Evolutionary conservation across 169 alveolate genomes (phyloP).

Genomic region (Amoebophrya sp.): DNA sequence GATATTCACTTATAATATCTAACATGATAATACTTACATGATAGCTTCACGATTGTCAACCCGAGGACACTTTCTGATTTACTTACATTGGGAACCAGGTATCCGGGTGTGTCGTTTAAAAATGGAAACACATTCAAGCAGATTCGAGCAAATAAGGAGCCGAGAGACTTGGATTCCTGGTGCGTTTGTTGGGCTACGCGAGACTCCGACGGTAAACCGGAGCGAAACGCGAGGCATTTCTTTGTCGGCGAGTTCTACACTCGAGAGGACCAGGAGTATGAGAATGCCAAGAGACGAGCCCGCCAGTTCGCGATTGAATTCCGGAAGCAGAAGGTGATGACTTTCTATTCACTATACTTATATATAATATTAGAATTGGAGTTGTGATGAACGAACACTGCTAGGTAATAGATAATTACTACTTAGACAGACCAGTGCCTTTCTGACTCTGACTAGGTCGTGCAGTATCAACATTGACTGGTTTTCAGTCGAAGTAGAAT

Average conservation of each 20-base stretch:
- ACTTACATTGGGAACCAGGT: background rate
- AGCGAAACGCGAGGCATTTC: background rate
- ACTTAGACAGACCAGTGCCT: too few species aligned
- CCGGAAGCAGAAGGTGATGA: background rate
- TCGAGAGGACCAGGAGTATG: background rate
- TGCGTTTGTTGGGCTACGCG: background rate
- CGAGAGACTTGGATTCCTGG: background rate
- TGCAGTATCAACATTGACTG: too few species aligned
- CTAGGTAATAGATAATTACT: too few species aligned
- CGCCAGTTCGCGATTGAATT: background rate
- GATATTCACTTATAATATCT: too few species aligned
- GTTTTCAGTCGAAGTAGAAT: too few species aligned
- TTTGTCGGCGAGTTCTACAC: slow-evolving; percentile 6
- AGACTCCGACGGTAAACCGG: background rate
- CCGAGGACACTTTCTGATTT: too few species aligned
- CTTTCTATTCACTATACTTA: too few species aligned
- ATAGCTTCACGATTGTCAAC: too few species aligned
- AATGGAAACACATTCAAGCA: background rate
- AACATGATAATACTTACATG: too few species aligned
- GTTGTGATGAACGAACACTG: too few species aligned
- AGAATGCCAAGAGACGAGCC: background rate
- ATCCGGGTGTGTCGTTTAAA: background rate
- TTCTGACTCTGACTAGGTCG: too few species aligned
- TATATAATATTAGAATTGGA: too few species aligned
- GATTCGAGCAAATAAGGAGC: background rate